Base-by-base conservation (phyloP, 495 filamentous ascomycete genomes). In the Talaromyces trachyspermus region DNA sequence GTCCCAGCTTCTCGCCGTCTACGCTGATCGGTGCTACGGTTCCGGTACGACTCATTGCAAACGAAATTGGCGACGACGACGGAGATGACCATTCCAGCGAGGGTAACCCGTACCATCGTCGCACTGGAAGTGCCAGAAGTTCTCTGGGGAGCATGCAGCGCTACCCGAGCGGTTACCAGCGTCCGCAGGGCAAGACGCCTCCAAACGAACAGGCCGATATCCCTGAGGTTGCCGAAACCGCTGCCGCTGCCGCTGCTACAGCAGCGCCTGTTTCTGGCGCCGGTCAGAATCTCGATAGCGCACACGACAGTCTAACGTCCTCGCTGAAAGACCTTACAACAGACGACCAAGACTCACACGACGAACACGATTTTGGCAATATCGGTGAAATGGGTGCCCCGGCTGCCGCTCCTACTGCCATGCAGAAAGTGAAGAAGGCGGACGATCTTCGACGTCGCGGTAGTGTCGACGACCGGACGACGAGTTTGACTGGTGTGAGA, bases 401-500 rank as follows among this genome's bases (percentile, higher is more conserved):
- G 1, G 65, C 58, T 51, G 59, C 64, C 17, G 62, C 59, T 14
- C 48, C 51, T 14, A 59, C 74, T 3, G 68, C 80, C 44, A 75
- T 76, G 15, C 75, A 85, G 58, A 84, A 85, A 54, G 76, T 79
- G 42, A 84, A 83, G 61, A 84, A 74, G 47, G 71, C 77, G 1
- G 88, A 89, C 9, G 89, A 95, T 27, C 66, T 95, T 27, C 74
- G 78, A 58, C 80, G 91, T 48, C 75, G 88, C 53, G 92, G 91
- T 8, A 97, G 92, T 62, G 89, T 98, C 42, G 94, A 98, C 61
- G 92, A 97, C 64, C 77, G 86, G 57, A 87, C 86, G 18, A 81
- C 76, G 50, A 83, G 82, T 4, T 89, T 95, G 81, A 89, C 86
- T 25, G 60, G 75, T 2, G 86, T 83, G 15, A 78, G 89, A 45